Conservation (phyloP, 768 basidiomycete species). For the Punctularia strigosozonata region DNA sequence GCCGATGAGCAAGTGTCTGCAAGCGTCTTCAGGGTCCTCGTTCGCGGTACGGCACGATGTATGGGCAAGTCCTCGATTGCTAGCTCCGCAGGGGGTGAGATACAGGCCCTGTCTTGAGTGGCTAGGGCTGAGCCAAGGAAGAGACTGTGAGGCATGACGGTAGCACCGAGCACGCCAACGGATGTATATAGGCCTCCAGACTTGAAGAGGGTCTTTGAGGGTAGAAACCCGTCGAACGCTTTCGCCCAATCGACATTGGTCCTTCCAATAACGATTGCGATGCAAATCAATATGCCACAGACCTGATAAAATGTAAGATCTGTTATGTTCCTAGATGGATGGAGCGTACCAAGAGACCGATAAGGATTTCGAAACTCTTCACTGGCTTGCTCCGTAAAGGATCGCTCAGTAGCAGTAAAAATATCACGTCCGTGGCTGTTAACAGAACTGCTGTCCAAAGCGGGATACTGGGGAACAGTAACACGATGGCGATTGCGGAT, state of each 20-base stretch:
- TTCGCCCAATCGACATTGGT: constrained; percentile 60
- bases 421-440: constrained; percentile 35
- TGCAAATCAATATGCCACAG: constrained; percentile 57
- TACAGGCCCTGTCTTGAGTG: constrained; percentile 62
- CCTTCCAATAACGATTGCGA: constrained; percentile 64
- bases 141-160: constrained; percentile 90
- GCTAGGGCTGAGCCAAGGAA: constrained; percentile 82
- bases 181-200: constrained; percentile 53
- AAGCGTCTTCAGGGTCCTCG: no score
- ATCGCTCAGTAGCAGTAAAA: constrained; percentile 60
- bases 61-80: no score
- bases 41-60: constrained; percentile 16
- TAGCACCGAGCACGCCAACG: constrained; percentile 70
- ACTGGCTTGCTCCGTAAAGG: constrained; percentile 58
- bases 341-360: constrained; percentile 43
- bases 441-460: constrained; percentile 37
- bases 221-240: constrained; percentile 68
- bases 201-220: constrained; percentile 50
- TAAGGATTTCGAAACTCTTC: constrained; percentile 54
- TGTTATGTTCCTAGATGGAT: constrained; percentile 3
- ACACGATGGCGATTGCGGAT: constrained; percentile 43
- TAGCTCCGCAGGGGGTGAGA: no score
- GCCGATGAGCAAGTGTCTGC: no score
- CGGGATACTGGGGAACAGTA: constrained; percentile 38
- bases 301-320: constrained; percentile 7